These are phyloP conservation scores for Claviceps cyperi DNA, from an alignment of 2,329 filamentous ascomycete species.

Conservation along the genomic window DNA sequence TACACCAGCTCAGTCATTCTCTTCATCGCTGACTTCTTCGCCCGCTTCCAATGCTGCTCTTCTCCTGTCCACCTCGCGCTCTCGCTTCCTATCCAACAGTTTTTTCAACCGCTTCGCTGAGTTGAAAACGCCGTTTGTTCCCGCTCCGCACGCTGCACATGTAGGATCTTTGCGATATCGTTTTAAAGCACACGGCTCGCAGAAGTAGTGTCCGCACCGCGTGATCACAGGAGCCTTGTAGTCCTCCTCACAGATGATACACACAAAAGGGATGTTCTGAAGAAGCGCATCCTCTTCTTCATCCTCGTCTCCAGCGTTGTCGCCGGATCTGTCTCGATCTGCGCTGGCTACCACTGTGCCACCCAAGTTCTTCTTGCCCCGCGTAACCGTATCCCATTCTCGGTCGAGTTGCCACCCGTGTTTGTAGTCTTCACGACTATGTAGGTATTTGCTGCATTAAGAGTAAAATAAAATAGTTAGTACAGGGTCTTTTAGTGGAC, in stretches of 20 bases:
- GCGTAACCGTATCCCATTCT: conserved; percentile 81
- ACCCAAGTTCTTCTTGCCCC: conserved; percentile 47
- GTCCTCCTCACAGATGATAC: conserved; percentile 66
- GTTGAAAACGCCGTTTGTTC: conserved; percentile 84
- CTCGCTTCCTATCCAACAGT: conserved; percentile 59
- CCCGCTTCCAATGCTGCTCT: conserved; percentile 37
- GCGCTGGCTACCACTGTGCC: conserved; percentile 50
- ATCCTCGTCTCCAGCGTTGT: conserved; percentile 40
- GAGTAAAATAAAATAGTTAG: conserved; percentile 1
- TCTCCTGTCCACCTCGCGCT: conserved; percentile 42
- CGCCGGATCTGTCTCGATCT: conserved; percentile 26
- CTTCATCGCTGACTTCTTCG: conserved; percentile 33
- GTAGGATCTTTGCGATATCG: conserved; percentile 75
- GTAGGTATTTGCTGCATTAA: conserved; percentile 47
- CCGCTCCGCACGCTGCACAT: conserved; percentile 72
- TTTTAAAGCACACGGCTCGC: conserved; percentile 74
- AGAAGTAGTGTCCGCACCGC: conserved; percentile 92
- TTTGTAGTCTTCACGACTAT: conserved; percentile 65
- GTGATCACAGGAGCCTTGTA: conserved; percentile 76
- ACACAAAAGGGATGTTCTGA: conserved; percentile 77
- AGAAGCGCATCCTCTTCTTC: conserved; percentile 48
- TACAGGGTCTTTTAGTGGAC: neutral
- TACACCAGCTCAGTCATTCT: conserved; percentile 11
- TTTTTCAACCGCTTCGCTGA: conserved; percentile 70
- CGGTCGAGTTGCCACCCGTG: conserved; percentile 91